Base-by-base conservation (phyloP, 75 land plant species). In the Cupressus sempervirens region DNA sequence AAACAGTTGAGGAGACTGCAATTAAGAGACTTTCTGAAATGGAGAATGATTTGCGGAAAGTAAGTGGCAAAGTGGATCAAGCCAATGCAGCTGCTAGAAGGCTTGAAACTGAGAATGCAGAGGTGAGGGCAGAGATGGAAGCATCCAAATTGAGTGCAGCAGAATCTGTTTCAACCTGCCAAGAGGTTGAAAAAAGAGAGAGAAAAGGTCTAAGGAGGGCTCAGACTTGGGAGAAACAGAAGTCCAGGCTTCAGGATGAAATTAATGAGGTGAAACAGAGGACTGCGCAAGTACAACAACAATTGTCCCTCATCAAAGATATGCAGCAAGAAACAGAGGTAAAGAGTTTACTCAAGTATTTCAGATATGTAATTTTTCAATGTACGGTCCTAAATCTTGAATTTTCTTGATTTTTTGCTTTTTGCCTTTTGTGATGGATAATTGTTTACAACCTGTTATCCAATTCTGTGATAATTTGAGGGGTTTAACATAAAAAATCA, bases 131-230 rank as follows among this genome's bases (percentile, higher is more conserved):
- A 40, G 98, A 96, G 85, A 91, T 94, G 94, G 94, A 94, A 88
- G 96, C 95, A n/a, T 89, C 94, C 20, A 96, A 94, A 85, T 85
- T 96, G 74, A 96, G 94, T 90, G 98, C 96, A 23, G 86, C 96
- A 68, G 98, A 96, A 67, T 96, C 98, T n/a, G 88, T 87, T 11
- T 88, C 80, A 3, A 88, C 88, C 2, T 91, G 94, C 82, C 88
- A 89, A 70, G 96, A 96, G 87, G 88, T 91, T 86, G 93, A 92
- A 67, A 96, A 91, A 82, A 88, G 94, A 86, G 98, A 94, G 89
- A 94, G 91, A 85, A 94, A 91, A 86, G 85, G 87, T 38, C 83
- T 85, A 40, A 94, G 94, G 88, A 91, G 87, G 89, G 88, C 92
- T 26, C 85, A 91, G 82, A 89, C 89, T n/a, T 93, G 96, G 95